Percentiles rank a stretch among this genome's conserved stretches.
These are phyloP conservation scores for Apodospora peruviana DNA, from an alignment of 495 filamentous ascomycete genomes.

Conservation along the genomic window DNA sequence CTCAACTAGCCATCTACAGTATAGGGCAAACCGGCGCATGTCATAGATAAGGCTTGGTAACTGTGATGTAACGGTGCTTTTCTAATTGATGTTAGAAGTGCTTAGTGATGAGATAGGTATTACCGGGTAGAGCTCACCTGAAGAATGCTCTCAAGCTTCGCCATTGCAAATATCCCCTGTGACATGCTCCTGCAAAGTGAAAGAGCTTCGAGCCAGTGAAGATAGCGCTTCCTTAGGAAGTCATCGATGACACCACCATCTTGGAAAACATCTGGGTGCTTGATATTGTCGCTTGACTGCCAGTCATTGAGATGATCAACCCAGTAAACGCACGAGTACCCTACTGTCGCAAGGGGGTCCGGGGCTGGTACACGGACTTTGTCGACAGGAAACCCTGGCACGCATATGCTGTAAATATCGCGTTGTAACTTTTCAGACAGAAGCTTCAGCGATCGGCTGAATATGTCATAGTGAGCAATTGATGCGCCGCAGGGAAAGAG, in stretches of 20 bases:
- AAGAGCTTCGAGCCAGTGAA: constrained; percentile 23
- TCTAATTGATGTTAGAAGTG: background rate
- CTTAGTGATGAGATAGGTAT: background rate
- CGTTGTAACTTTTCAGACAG: background rate
- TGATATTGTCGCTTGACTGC: constrained; percentile 9
- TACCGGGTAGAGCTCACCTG: constrained; percentile 9
- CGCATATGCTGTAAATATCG: background rate
- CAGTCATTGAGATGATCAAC: constrained; percentile 27
- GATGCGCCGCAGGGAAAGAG: background rate
- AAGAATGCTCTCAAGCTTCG: constrained; percentile 9
- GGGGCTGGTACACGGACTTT: constrained; percentile 10
- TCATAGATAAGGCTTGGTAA: constrained; percentile 10
- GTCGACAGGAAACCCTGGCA: constrained; percentile 7
- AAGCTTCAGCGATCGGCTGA: background rate
- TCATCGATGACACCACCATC: too few relatives aligned
- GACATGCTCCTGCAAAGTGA: constrained; percentile 23
- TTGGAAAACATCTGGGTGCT: background rate
- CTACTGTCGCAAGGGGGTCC: constrained; percentile 24
- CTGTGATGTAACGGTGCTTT: background rate
- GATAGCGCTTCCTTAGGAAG: constrained; percentile 3
- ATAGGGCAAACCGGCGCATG: constrained; percentile 24
- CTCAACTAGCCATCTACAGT: constrained; percentile 19
- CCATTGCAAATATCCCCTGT: constrained; percentile 16
- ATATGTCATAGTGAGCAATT: background rate
- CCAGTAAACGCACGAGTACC: constrained; percentile 36